Base-by-base conservation (phyloP, 441 rosid genomes). In the Biscutella laevigata region DNA sequence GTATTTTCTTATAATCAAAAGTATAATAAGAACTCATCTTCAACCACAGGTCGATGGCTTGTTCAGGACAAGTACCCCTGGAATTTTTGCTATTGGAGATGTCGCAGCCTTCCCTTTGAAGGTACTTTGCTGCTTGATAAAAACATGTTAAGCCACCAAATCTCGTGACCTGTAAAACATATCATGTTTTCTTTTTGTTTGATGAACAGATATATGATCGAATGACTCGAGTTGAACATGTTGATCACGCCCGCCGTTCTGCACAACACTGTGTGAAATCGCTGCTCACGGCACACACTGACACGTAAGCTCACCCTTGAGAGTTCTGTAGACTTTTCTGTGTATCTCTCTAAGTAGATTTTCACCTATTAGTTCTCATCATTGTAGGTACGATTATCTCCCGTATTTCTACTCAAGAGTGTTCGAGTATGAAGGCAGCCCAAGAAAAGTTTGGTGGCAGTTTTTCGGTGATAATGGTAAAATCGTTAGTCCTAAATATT, bases 371-470 rank as follows among this genome's bases (percentile, higher is more conserved):
- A 30, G 57, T 33, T 41, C 35, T 14, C 44, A 16, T 37, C 47
- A 35, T 33, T 70, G 62, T 81, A 91, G 98, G 17, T 91, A 91
- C 24, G 95, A 91, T 66, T 87, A 84, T 75, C 92, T 91, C 53
- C 96, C 96, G 5, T 83, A 80, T 33, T 91, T 87, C 52, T 91
- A 91, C 68, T 91, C 92, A 0, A 84, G 98, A 63, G 86, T 83
- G 33, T 91, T 91, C 54, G 90, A 84, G 79, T 81, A 81, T 50
- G 95, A 87, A 71, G 95, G 96, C 34, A 91, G 96, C 79, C 66
- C 81, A 33, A 77, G 95, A 70, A 91, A 87, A 74, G 70, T 84
- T 30, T 91, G 92, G 95, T 87, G 98, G 95, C 96, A 84, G 63
- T 84, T 91, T 71, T 87, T 71, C 6, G 98, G 95, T 42, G 96